Conservation (phyloP, 495 filamentous ascomycete genomes). For the Tuber magnatum region DNA sequence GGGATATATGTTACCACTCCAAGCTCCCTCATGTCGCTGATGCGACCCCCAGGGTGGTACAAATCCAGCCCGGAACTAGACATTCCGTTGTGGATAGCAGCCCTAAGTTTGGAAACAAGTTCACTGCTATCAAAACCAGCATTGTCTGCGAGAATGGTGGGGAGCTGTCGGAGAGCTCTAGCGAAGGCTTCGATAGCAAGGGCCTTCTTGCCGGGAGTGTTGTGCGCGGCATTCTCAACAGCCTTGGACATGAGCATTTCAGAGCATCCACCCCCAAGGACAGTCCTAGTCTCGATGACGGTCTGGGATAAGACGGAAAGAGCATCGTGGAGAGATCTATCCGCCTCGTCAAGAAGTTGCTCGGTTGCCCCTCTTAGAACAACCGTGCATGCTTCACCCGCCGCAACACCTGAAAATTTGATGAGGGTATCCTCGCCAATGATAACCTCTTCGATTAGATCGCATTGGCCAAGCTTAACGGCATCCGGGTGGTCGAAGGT, state of each 20-base stretch:
- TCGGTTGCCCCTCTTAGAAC: slow-evolving; percentile 94
- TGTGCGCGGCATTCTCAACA: slow-evolving; percentile 86
- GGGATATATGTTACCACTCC: slow-evolving; percentile 53
- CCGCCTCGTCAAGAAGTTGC: slow-evolving; percentile 92
- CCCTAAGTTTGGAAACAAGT: slow-evolving; percentile 80
- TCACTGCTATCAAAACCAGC: slow-evolving; percentile 93
- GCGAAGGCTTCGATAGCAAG: slow-evolving; percentile 87
- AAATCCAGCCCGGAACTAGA: slow-evolving; percentile 85
- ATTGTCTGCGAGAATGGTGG: slow-evolving; percentile 95
- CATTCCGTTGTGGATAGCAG: slow-evolving; percentile 90
- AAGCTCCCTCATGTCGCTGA: slow-evolving; percentile 91
- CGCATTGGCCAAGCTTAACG: slow-evolving; percentile 91
- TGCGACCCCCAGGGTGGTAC: slow-evolving; percentile 80
- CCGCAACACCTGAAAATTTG: slow-evolving; percentile 92
- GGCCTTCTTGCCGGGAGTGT: slow-evolving; percentile 93
- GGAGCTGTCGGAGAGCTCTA: slow-evolving; percentile 79
- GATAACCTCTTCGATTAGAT: slow-evolving; percentile 94
- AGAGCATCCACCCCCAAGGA: slow-evolving; percentile 88
- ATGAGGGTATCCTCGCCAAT: slow-evolving; percentile 96
- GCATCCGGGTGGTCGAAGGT: slow-evolving; percentile 97
- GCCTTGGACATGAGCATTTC: slow-evolving; percentile 99
- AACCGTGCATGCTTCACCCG: slow-evolving; percentile 91
- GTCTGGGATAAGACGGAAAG: slow-evolving; percentile 96
- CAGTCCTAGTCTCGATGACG: slow-evolving; percentile 86
- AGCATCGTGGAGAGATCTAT: slow-evolving; percentile 91